Percentiles rank a stretch among this genome's conserved stretches.
Evolutionary conservation across 192 early-diverging fungal genomes (phyloP).

Genomic region (Rhizoclosmatium globosum): DNA sequence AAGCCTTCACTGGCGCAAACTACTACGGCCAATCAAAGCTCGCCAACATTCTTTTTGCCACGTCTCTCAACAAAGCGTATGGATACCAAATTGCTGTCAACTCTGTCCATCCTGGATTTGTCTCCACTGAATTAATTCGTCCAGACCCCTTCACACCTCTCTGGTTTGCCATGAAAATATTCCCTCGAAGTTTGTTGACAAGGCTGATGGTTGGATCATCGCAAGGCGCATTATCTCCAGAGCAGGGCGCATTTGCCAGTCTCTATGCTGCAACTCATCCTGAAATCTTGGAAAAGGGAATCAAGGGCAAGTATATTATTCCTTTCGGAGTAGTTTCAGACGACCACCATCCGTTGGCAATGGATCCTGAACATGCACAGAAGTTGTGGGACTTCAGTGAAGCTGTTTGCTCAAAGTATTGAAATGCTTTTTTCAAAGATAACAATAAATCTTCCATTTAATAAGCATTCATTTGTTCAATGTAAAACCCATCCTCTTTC

Average conservation of each 20-base stretch:
- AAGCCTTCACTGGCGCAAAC: background rate
- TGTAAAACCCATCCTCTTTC: too few relatives aligned
- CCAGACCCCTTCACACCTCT: background rate
- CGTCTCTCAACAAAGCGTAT: too few relatives aligned
- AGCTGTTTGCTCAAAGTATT: background rate
- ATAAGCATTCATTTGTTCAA: too few relatives aligned
- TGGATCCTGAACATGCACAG: background rate
- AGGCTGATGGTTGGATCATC: background rate
- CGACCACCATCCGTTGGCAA: background rate
- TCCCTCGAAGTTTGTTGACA: background rate
- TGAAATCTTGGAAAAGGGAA: background rate
- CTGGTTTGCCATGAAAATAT: background rate
- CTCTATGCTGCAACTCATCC: background rate
- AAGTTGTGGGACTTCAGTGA: conserved; percentile 1
- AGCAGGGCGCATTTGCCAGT: background rate
- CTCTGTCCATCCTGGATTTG: background rate
- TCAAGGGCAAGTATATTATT: background rate
- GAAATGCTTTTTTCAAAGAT: background rate
- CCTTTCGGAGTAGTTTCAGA: background rate
- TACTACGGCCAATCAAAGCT: conserved; percentile 59
- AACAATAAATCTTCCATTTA: too few relatives aligned
- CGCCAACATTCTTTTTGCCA: conserved; percentile 54
- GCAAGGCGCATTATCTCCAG: background rate
- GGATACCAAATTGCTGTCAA: background rate
- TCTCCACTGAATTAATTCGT: background rate